Evolutionary conservation across 2,329 filamentous ascomycete species (phyloP).

Genomic region (Monilinia aucupariae): DNA sequence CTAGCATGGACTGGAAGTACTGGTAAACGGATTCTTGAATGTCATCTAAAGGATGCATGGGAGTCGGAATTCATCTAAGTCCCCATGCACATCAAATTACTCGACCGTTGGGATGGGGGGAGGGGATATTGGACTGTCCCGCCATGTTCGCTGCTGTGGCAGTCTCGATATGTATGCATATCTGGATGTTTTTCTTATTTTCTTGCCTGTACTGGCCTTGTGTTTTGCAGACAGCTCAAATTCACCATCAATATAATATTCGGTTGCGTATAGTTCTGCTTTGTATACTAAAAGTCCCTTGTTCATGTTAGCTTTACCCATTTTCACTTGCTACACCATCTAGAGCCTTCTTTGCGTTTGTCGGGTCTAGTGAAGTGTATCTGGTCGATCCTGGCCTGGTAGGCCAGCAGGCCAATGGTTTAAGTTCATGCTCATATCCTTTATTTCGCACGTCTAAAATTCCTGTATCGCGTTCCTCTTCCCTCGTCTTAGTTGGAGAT

Average conservation of each 20-base stretch:
- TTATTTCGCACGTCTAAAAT: neutral
- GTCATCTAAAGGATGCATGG: neutral
- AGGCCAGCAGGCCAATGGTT: neutral
- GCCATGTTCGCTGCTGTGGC: neutral
- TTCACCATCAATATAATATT: neutral
- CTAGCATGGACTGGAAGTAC: neutral
- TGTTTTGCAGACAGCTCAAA: neutral
- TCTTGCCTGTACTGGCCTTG: neutral
- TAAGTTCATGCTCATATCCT: neutral
- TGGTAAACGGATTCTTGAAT: neutral
- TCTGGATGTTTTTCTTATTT: neutral
- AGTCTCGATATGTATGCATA: neutral
- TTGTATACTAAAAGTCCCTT: neutral
- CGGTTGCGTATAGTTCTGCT: neutral
- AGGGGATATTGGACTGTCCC: neutral
- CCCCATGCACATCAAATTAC: neutral
- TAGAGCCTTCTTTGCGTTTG: neutral
- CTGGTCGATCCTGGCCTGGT: neutral
- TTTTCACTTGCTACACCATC: neutral
- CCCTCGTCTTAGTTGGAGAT: neutral
- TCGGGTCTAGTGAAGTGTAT: neutral
- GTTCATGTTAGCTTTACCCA: neutral
- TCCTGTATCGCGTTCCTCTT: neutral
- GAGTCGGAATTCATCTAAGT: neutral
- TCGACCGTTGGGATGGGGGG: neutral